phyloP scores from a whole-genome alignment of 495 filamentous ascomycete species.

The Penicillium antarcticum region DNA sequence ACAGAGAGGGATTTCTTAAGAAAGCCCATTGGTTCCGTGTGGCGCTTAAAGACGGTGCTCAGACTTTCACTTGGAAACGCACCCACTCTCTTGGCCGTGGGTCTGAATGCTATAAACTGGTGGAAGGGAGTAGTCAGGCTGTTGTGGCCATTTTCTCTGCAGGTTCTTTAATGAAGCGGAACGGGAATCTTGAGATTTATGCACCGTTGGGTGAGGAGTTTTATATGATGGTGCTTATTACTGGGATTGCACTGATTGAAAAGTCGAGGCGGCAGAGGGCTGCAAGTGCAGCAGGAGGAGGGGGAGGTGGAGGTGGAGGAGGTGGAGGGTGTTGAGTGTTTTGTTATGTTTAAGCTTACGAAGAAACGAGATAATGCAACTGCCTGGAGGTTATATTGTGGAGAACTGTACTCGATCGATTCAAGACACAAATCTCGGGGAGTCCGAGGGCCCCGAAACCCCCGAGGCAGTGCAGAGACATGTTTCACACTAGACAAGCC shows the following conservation, averaged over 20 bases:
- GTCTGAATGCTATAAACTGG: conserved; percentile 26
- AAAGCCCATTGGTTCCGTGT: conserved; percentile 28
- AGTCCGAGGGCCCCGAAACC: conserved; percentile 1
- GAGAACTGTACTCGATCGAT: not conserved
- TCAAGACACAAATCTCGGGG: not conserved
- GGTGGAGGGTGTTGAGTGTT: conserved; percentile 2
- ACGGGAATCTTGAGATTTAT: conserved; percentile 20
- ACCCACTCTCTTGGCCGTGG: conserved; percentile 26
- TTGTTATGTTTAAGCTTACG: not conserved
- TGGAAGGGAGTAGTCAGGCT: conserved; percentile 22
- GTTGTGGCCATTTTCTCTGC: conserved; percentile 30
- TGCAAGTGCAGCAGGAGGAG: not conserved
- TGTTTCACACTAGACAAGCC: conserved; percentile 20
- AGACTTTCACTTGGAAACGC: conserved; percentile 32
- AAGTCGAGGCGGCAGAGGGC: conserved; percentile 5
- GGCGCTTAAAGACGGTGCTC: conserved; percentile 2
- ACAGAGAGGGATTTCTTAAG: conserved; percentile 15
- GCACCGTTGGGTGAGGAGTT: conserved; percentile 13
- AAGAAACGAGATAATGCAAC: no score
- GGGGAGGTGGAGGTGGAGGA: conserved; percentile 3
- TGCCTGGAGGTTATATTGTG: not conserved
- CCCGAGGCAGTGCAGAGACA: conserved; percentile 19
- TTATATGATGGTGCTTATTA: conserved; percentile 17
- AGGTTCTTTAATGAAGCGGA: conserved; percentile 9
- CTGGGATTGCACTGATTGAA: conserved; percentile 21